Evolutionary conservation across 805 yeast genomes (phyloP), one percentile per base, ranked within the genome.

Genomic region (Yamadazyma kitorensis): DNA sequence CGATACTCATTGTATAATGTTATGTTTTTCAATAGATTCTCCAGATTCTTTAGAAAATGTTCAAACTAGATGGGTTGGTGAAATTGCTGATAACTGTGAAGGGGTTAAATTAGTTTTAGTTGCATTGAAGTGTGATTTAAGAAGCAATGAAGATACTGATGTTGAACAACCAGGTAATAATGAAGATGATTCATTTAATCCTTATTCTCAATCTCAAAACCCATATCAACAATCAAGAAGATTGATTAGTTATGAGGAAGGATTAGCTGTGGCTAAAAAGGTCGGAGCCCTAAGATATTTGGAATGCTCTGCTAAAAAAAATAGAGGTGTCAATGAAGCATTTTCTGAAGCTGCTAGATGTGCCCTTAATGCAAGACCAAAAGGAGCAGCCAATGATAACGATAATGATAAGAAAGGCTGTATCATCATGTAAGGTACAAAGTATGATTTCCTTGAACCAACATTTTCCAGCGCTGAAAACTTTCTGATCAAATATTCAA

Each of bases 291-390:
- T 89, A 50, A 77, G 98, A 52, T 93, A 93, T 59, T 72, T 93
- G 54, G 98, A 93, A 61, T 93, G 98, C 64, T 86, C 96, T 17
- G 98, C 98, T 5, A 93, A 89, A 70, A 81, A 83, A 58, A 91
- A 89, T 61, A 78, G 95, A 54, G 98, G 98, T 46, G 98, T 93
- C n/a, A 93, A 94, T 54, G 98, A 93, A 65, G 98, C 97, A 7
- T 93, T 93, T 57, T 88, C 97, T 0, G 98, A 93, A 64, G 98
- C 98, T 27, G 96, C 98, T 6, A 80, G 98, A 58, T 89, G 95
- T 53, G 98, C 97, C 2, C 71, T 91, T 47, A 82, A 85, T 43
- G 95, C 95, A 10, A 86, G 78, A 54, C 85, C 95, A 32, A 86
- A 80, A 63, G 91, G 89, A 35, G 44, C 43, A 27, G 44, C 43